phyloP scores from a whole-genome alignment of 2,329 filamentous ascomycete genomes.

The Arachnopeziza araneosa region DNA sequence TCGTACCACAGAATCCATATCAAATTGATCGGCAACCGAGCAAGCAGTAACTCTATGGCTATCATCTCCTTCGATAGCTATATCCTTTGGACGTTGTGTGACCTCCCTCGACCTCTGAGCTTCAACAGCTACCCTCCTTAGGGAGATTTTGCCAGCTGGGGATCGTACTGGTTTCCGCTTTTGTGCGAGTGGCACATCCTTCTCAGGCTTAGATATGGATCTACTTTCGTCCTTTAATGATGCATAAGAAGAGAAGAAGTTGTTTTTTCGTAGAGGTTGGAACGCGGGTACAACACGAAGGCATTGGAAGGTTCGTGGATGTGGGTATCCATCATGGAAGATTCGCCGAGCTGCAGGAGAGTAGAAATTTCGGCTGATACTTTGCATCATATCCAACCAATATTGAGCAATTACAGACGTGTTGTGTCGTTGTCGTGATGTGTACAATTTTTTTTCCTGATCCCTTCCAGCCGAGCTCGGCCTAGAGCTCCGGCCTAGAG shows the following conservation, averaged over 20 bases:
- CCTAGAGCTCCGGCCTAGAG: conserved; percentile 10
- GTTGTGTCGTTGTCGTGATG: conserved; percentile 6
- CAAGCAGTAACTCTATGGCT: conserved; percentile 47
- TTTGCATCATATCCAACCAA: conserved; percentile 18
- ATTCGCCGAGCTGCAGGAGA: conserved; percentile 12
- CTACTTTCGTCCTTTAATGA: conserved; percentile 38
- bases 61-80: conserved; percentile 32
- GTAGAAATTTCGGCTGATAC: conserved; percentile 18
- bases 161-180: conserved; percentile 43
- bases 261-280: conserved; percentile 45
- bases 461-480: background rate
- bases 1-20: conserved; percentile 55
- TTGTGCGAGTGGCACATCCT: conserved; percentile 11
- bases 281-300: conserved; percentile 42
- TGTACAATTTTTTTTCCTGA: background rate
- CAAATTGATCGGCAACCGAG: conserved; percentile 58
- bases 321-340: conserved; percentile 13
- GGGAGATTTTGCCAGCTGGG: conserved; percentile 61
- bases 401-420: background rate
- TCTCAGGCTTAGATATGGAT: conserved; percentile 3
- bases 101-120: conserved; percentile 59
- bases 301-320: conserved; percentile 28
- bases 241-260: conserved; percentile 63
- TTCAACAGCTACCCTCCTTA: conserved; percentile 80
- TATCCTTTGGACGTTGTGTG: conserved; percentile 19